Percentiles rank a stretch among this genome's conserved stretches.
phyloP scores from a whole-genome alignment of 139 green algal genomes.

The Tetradesmus lagerheimii region DNA sequence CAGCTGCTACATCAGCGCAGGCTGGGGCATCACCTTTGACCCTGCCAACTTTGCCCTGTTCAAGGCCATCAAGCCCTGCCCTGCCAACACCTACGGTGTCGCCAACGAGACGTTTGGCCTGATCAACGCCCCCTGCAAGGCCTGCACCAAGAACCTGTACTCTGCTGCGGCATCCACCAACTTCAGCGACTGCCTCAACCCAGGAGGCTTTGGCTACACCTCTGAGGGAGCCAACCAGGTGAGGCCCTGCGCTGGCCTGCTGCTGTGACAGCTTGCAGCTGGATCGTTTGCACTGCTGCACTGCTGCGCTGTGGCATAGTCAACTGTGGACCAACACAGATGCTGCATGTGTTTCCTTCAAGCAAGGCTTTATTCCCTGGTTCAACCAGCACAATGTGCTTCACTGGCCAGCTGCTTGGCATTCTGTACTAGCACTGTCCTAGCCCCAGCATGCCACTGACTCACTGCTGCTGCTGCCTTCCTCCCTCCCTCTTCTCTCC shows the following conservation, averaged over 20 bases:
- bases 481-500: background rate
- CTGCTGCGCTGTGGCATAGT: background rate
- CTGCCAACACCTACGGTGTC: constrained; percentile 13
- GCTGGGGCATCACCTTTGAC: constrained; percentile 24
- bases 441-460: background rate
- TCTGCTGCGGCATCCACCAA: background rate
- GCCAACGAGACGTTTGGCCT: background rate
- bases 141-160: background rate
- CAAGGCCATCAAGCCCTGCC: constrained; percentile 4
- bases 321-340: too few species aligned
- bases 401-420: too few species aligned
- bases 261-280: background rate
- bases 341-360: background rate
- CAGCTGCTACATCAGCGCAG: constrained; percentile 6
- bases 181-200: constrained; percentile 4
- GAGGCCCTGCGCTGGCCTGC: background rate
- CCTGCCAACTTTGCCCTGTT: background rate
- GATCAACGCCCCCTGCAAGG: constrained; percentile 8
- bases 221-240: background rate
- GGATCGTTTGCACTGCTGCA: background rate
- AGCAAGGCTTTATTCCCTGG: too few species aligned
- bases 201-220: constrained; percentile 14
- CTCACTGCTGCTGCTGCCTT: background rate
- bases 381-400: too few species aligned
- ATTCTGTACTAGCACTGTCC: too few species aligned